phyloP scores from a whole-genome alignment of 75 land plant genomes.

The Sequoia sempervirens region DNA sequence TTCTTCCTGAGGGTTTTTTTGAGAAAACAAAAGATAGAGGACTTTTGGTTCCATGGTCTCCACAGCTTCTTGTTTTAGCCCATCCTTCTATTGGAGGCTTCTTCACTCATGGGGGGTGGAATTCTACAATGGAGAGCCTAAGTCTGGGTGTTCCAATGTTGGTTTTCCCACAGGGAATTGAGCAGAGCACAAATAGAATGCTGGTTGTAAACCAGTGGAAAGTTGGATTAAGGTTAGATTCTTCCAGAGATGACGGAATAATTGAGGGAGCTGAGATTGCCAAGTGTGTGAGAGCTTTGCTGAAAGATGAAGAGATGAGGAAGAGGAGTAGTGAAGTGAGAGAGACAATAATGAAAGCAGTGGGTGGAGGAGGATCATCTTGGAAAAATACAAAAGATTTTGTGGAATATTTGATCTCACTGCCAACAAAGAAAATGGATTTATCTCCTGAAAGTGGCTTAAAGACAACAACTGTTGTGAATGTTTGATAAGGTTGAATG shows the following conservation, averaged over 20 bases:
- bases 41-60: not conserved
- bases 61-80: not conserved
- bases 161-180: not conserved
- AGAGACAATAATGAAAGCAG: conserved; percentile 22
- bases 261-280: not conserved
- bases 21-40: not conserved
- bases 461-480: no score
- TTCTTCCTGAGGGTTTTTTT: not conserved
- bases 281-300: not conserved
- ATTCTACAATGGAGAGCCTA: conserved; percentile 8
- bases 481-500: no score
- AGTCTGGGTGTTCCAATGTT: conserved; percentile 8
- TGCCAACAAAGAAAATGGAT: no score
- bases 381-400: conserved; percentile 19
- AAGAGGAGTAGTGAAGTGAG: conserved; percentile 22
- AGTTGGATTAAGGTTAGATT: not conserved
- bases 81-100: conserved; percentile 14
- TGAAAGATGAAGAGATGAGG: not conserved
- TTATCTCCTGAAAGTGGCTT: no score
- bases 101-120: conserved; percentile 5
- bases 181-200: not conserved
- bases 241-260: not conserved
- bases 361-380: conserved; percentile 31
- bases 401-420: not conserved
- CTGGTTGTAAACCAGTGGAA: not conserved